Evolutionary conservation across 208 protist genomes (phyloP).

Genomic region (Crithidia sp.): DNA sequence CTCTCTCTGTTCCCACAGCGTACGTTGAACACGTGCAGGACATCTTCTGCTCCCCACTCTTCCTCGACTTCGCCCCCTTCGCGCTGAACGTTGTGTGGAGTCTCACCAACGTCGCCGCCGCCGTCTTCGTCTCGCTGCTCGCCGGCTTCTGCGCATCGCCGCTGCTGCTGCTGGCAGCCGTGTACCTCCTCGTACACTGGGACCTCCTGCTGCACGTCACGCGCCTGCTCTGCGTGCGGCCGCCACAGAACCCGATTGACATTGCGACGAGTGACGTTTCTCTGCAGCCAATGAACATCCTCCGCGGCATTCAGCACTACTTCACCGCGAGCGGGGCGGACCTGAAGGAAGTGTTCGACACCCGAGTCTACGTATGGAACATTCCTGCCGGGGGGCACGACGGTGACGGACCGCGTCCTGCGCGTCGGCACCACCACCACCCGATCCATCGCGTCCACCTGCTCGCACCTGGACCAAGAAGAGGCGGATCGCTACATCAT

Average conservation of each 20-base stretch:
- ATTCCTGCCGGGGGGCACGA: slow-evolving; percentile 63
- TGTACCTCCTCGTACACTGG: background rate
- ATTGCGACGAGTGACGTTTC: background rate
- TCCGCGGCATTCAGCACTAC: slow-evolving; percentile 42
- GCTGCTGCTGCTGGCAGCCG: background rate
- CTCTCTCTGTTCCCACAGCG: background rate
- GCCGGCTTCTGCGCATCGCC: slow-evolving; percentile 9
- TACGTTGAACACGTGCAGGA: background rate
- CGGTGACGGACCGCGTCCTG: slow-evolving; percentile 47
- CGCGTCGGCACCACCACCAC: slow-evolving; percentile 46
- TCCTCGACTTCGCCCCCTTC: background rate
- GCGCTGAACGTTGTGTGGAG: background rate
- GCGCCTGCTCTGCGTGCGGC: slow-evolving; percentile 7
- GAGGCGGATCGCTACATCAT: slow-evolving; percentile 69
- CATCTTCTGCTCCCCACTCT: background rate
- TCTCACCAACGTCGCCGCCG: background rate
- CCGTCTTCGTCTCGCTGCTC: background rate
- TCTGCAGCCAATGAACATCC: slow-evolving; percentile 44
- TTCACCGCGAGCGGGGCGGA: slow-evolving; percentile 35
- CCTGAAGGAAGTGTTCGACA: slow-evolving; percentile 61
- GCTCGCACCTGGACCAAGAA: slow-evolving; percentile 51
- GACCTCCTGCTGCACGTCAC: slow-evolving; percentile 3
- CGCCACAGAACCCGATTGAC: slow-evolving; percentile 16
- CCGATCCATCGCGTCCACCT: slow-evolving; percentile 54
- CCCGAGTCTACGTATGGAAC: slow-evolving; percentile 82